Percentiles rank a stretch among this genome's conserved stretches.
phyloP scores from a whole-genome alignment of 306 rosid genomes.

The Fagus crenata region DNA sequence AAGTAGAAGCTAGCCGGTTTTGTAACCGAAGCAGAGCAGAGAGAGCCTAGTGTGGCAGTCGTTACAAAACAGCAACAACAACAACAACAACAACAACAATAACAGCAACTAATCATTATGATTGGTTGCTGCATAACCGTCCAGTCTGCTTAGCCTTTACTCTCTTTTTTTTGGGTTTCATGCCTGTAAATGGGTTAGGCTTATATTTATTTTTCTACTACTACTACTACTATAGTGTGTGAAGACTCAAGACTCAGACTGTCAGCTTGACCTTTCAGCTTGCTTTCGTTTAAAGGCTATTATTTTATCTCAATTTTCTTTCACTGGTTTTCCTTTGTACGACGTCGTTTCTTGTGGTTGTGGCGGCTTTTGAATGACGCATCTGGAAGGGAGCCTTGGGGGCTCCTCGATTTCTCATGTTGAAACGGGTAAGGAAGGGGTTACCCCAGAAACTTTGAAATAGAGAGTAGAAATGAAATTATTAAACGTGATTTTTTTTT shows the following conservation, averaged over 20 bases:
- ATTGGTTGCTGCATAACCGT: slow-evolving; percentile 54
- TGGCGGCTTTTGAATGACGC: slow-evolving; percentile 53
- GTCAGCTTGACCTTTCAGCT: too few species aligned
- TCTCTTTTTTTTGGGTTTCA: slow-evolving; percentile 37
- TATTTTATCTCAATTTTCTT: not conserved
- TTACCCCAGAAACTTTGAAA: slow-evolving; percentile 31
- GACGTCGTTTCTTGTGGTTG: slow-evolving; percentile 5
- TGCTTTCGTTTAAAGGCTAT: slow-evolving; percentile 9
- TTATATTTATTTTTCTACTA: too few species aligned
- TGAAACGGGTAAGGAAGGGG: slow-evolving; percentile 47
- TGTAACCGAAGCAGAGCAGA: slow-evolving; percentile 38
- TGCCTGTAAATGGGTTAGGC: slow-evolving; percentile 52
- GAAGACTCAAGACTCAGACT: slow-evolving; percentile 7
- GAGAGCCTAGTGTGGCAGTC: slow-evolving; percentile 16
- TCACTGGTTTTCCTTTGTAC: not conserved
- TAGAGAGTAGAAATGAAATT: slow-evolving; percentile 25
- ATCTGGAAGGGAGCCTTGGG: slow-evolving; percentile 38
- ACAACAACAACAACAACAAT: slow-evolving; percentile 7
- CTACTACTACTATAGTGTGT: slow-evolving; percentile 30
- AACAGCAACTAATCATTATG: slow-evolving; percentile 47
- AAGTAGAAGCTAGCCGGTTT: slow-evolving; percentile 18
- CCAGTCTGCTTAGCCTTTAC: slow-evolving; percentile 43
- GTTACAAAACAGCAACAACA: slow-evolving; percentile 41
- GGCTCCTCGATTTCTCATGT: slow-evolving; percentile 41
- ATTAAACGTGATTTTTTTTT: slow-evolving; percentile 1